Conservation (phyloP, 306 rosid genomes). For the Corylus avellana region DNA sequence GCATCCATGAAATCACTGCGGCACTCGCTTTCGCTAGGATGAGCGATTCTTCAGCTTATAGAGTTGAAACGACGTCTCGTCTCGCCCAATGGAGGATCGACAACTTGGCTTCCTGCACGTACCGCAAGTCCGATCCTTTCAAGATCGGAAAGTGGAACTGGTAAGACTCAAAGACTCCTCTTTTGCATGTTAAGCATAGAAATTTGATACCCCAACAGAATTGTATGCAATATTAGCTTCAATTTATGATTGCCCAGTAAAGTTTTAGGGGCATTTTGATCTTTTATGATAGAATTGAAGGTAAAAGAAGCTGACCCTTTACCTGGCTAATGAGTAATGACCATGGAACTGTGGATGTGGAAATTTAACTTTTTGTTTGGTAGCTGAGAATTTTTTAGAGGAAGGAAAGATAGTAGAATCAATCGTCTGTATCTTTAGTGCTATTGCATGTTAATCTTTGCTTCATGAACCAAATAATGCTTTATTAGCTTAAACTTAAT, state of each 20-base stretch:
- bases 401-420: neutral
- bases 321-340: slow-evolving; percentile 1
- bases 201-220: neutral
- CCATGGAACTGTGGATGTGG: slow-evolving; percentile 5
- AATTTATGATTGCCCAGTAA: neutral
- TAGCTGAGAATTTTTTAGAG: slow-evolving; percentile 11
- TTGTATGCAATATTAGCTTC: neutral
- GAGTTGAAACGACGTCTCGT: slow-evolving; percentile 86
- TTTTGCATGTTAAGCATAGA: neutral
- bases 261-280: neutral
- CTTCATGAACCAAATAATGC: neutral
- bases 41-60: slow-evolving; percentile 86
- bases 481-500: neutral
- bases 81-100: slow-evolving; percentile 99
- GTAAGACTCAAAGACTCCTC: slow-evolving; percentile 31
- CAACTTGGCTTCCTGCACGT: slow-evolving; percentile 83
- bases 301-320: neutral
- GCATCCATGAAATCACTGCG: slow-evolving; percentile 90
- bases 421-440: neutral
- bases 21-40: slow-evolving; percentile 87
- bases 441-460: neutral
- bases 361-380: slow-evolving; percentile 8
- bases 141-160: slow-evolving; percentile 96
- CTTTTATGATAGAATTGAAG: neutral
- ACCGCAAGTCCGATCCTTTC: slow-evolving; percentile 98